These are phyloP conservation scores for Trypanosoma cruzi DNA, from an alignment of 208 protist genomes.

Conservation along the genomic window DNA sequence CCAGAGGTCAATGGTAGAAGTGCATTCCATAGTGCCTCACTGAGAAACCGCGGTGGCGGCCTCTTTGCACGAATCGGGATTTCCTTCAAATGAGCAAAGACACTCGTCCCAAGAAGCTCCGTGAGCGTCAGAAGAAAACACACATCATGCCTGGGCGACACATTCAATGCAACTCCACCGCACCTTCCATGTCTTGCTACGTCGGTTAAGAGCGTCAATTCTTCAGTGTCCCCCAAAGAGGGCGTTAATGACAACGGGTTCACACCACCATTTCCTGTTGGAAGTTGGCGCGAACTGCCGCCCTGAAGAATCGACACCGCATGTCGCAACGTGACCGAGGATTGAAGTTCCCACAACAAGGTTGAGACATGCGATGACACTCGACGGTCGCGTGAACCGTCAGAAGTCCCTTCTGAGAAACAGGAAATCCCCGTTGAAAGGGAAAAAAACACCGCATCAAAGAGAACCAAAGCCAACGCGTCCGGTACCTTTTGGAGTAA, in stretches of 20 bases:
- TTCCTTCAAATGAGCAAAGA: not conserved
- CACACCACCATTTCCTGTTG: not conserved
- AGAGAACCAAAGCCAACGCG: not conserved
- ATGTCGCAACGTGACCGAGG: not conserved
- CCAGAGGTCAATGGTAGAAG: slow-evolving; percentile 7
- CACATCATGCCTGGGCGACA: not conserved
- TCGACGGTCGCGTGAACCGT: not conserved
- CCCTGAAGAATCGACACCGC: slow-evolving; percentile 4
- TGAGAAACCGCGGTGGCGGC: slow-evolving; percentile 14
- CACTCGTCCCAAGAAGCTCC: slow-evolving; percentile 6
- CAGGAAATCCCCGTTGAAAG: not conserved
- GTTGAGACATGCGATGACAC: not conserved
- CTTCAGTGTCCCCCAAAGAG: not conserved
- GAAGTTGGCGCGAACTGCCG: not conserved
- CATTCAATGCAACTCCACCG: not conserved
- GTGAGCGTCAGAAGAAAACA: slow-evolving; percentile 11
- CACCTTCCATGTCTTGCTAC: not conserved
- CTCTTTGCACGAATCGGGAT: slow-evolving; percentile 5
- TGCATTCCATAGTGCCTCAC: slow-evolving; percentile 17
- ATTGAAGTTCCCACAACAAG: slow-evolving; percentile 19
- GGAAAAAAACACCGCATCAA: not conserved
- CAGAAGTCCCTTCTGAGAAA: not conserved
- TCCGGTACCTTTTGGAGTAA: not conserved
- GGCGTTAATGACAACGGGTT: not conserved
- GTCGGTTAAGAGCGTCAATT: not conserved